Percentiles rank a stretch among this genome's conserved stretches.
Evolutionary conservation across 2,329 filamentous ascomycete species (phyloP).

Genomic region (Neonectria magnoliae): DNA sequence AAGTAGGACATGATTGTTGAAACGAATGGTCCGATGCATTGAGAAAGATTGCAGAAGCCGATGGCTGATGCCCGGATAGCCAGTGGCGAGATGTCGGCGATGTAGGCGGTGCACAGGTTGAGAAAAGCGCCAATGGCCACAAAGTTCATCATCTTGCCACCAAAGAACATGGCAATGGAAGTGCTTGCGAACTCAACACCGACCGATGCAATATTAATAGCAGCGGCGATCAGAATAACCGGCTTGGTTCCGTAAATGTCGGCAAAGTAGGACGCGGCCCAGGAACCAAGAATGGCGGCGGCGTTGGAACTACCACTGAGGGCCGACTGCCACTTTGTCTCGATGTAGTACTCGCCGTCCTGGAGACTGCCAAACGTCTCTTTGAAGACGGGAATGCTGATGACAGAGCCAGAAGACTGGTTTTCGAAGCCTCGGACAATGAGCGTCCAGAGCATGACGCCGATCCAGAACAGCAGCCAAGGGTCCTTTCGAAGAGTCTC

Average conservation of each 20-base stretch:
- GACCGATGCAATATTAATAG: conserved; percentile 42
- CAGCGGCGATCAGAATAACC: conserved; percentile 29
- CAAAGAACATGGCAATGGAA: conserved; percentile 44
- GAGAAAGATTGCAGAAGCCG: conserved; percentile 52
- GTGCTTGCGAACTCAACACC: conserved; percentile 45
- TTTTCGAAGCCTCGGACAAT: conserved; percentile 44
- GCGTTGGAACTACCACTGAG: conserved; percentile 39
- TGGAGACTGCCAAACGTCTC: conserved; percentile 26
- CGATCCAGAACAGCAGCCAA: conserved; percentile 44
- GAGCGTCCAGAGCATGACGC: conserved; percentile 45
- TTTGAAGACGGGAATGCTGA: conserved; percentile 38
- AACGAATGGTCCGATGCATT: conserved; percentile 52
- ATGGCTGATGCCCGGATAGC: conserved; percentile 49
- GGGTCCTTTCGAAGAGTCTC: conserved; percentile 42
- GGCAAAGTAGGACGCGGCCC: conserved; percentile 37
- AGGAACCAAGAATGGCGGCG: conserved; percentile 39
- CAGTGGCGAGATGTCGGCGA: conserved; percentile 51
- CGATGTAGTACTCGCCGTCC: conserved; percentile 35
- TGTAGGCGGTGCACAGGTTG: conserved; percentile 51
- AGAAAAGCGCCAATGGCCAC: conserved; percentile 49
- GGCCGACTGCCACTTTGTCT: conserved; percentile 44
- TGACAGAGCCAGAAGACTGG: conserved; percentile 36
- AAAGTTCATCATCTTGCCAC: conserved; percentile 45
- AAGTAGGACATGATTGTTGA: conserved; percentile 50
- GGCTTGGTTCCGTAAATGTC: conserved; percentile 41